phyloP scores from a whole-genome alignment of 495 filamentous ascomycete genomes.

The Hypoxylon intermedium region DNA sequence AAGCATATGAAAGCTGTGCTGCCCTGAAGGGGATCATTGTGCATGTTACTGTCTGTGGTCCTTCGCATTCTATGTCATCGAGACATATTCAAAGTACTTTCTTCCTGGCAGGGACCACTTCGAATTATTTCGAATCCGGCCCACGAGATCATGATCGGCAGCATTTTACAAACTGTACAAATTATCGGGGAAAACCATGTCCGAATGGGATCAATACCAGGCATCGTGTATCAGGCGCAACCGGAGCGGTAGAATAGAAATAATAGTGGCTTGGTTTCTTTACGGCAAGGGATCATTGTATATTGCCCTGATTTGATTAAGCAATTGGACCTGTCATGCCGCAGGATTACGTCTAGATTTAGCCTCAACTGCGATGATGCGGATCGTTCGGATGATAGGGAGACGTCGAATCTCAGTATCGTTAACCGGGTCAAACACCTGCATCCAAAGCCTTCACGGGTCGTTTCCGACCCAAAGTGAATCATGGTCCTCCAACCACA shows the following conservation, averaged over 20 bases:
- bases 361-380: conserved; percentile 33
- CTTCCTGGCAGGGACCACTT: too few relatives aligned
- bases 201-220: conserved; percentile 5
- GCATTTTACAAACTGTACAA: neutral
- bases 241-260: conserved; percentile 24
- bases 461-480: conserved; percentile 30
- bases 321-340: conserved; percentile 13
- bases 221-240: conserved; percentile 10
- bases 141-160: conserved; percentile 3
- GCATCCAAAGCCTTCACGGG: conserved; percentile 18
- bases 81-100: too few relatives aligned
- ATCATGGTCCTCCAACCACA: conserved; percentile 18
- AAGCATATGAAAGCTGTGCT: conserved; percentile 25
- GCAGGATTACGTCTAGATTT: conserved; percentile 31
- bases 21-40: too few relatives aligned
- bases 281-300: conserved; percentile 20
- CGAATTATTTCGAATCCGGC: too few relatives aligned
- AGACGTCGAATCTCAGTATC: conserved; percentile 31
- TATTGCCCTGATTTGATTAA: conserved; percentile 29
- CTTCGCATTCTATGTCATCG: too few relatives aligned
- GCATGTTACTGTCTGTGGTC: too few relatives aligned
- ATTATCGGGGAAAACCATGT: conserved; percentile 2
- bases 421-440: conserved; percentile 35
- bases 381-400: conserved; percentile 38
- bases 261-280: conserved; percentile 1